phyloP scores from a whole-genome alignment of 163 green algal genomes.

The Prototheca cutis region DNA sequence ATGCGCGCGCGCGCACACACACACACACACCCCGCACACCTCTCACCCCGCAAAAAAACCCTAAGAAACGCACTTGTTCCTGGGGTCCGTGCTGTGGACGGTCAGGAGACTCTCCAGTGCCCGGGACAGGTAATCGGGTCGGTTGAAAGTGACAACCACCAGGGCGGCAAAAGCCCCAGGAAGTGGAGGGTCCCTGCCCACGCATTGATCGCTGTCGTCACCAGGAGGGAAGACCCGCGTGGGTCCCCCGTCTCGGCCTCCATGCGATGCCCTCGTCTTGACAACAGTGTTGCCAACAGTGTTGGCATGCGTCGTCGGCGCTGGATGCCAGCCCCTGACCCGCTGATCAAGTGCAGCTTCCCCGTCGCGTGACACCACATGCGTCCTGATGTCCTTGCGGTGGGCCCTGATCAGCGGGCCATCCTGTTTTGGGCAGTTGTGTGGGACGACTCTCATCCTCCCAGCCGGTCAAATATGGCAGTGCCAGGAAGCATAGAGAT shows the following conservation, averaged over 20 bases:
- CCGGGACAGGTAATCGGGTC: constrained; percentile 30
- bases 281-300: neutral
- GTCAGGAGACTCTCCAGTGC: constrained; percentile 27
- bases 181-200: neutral
- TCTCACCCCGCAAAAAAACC: no score
- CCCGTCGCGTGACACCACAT: no score
- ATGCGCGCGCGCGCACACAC: neutral
- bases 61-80: constrained; percentile 14
- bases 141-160: constrained; percentile 46
- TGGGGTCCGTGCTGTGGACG: constrained; percentile 2
- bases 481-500: no score
- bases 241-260: neutral
- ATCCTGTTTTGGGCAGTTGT: no score
- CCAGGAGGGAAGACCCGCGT: constrained; percentile 1
- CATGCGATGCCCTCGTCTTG: neutral
- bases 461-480: no score
- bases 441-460: no score
- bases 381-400: no score
- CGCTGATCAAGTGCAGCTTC: no score
- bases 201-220: constrained; percentile 14
- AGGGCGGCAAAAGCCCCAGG: constrained; percentile 29
- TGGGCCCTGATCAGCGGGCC: no score
- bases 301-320: neutral
- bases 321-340: neutral
- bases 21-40: no score